Percentiles rank a stretch among this genome's conserved stretches.
These are phyloP conservation scores for Paraglomus occultum DNA, from an alignment of 192 early-diverging fungal species.

Conservation along the genomic window DNA sequence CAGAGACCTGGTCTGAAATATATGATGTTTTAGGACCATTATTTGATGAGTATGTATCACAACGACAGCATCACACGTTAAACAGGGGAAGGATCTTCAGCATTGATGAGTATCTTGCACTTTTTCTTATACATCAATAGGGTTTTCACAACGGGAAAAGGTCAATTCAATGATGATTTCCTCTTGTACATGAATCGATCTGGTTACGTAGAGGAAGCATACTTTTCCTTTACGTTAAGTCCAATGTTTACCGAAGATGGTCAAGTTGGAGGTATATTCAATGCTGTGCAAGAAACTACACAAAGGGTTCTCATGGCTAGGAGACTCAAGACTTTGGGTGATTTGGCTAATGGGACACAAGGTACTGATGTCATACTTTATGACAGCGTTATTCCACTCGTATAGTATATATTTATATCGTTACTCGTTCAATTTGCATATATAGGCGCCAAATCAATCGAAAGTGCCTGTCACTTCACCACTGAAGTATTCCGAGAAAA, in stretches of 20 bases:
- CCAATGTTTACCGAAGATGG: conserved; percentile 38
- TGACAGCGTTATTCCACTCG: too few relatives aligned
- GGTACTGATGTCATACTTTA: conserved; percentile 1
- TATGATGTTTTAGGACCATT: conserved; percentile 33
- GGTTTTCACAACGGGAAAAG: conserved; percentile 4
- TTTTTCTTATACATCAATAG: background rate
- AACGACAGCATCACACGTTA: background rate
- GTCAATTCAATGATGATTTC: conserved; percentile 14
- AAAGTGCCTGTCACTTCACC: conserved; percentile 14
- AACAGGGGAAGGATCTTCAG: background rate
- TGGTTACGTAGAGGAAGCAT: conserved; percentile 42
- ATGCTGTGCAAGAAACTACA: conserved; percentile 39
- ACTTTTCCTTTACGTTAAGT: conserved; percentile 42
- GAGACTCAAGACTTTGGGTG: conserved; percentile 35
- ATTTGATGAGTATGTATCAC: conserved; percentile 31
- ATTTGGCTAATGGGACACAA: conserved; percentile 36
- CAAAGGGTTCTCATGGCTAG: conserved; percentile 35
- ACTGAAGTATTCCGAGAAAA: background rate
- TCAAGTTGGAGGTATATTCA: conserved; percentile 33
- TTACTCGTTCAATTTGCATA: background rate
- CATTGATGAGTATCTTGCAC: background rate
- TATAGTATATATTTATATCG: too few relatives aligned
- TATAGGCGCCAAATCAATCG: conserved; percentile 1
- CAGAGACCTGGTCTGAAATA: conserved; percentile 34
- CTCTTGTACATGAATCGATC: conserved; percentile 23